Evolutionary conservation across 768 basidiomycete species (phyloP).

Genomic region (Coprinopsis sp.): DNA sequence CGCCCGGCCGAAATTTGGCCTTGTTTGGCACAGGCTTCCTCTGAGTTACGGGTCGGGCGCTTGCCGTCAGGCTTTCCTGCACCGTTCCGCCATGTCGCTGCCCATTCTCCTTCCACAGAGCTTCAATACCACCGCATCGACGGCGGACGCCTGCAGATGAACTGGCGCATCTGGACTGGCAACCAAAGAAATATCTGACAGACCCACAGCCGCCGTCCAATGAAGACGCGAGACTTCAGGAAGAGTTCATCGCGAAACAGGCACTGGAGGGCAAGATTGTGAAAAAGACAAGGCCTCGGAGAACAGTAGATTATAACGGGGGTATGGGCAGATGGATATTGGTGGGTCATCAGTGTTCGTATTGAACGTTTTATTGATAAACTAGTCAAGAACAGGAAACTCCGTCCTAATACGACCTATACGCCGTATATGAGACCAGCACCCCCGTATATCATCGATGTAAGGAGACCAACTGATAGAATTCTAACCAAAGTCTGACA

Average conservation of each 20-base stretch:
- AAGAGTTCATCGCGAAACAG: slow-evolving; percentile 74
- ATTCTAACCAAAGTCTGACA: slow-evolving; percentile 8
- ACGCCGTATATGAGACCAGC: slow-evolving; percentile 76
- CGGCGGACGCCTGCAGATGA: not conserved
- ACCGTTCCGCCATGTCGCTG: slow-evolving; percentile 4
- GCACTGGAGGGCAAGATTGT: slow-evolving; percentile 76
- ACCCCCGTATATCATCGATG: slow-evolving; percentile 86
- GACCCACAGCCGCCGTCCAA: slow-evolving; percentile 74
- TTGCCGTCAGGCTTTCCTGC: too few species aligned
- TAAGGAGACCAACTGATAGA: slow-evolving; percentile 35
- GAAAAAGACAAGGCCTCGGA: slow-evolving; percentile 87
- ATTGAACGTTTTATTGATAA: slow-evolving; percentile 5
- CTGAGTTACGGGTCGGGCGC: not conserved
- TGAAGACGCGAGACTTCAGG: slow-evolving; percentile 71
- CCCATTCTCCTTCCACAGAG: slow-evolving; percentile 8
- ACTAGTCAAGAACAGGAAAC: slow-evolving; percentile 55
- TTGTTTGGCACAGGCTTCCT: too few species aligned
- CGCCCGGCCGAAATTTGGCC: too few species aligned
- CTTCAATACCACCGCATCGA: not conserved
- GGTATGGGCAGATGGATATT: slow-evolving; percentile 81
- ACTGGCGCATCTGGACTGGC: slow-evolving; percentile 63
- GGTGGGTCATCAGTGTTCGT: slow-evolving; percentile 42
- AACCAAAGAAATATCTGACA: slow-evolving; percentile 62
- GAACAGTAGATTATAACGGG: slow-evolving; percentile 95
- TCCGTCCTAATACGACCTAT: slow-evolving; percentile 75